A percentile compares a stretch with the other conserved stretches of the same genome.
These are phyloP conservation scores for Eremothecium coryli DNA, from an alignment of 1,139 yeast genomes.

Conservation along the genomic window DNA sequence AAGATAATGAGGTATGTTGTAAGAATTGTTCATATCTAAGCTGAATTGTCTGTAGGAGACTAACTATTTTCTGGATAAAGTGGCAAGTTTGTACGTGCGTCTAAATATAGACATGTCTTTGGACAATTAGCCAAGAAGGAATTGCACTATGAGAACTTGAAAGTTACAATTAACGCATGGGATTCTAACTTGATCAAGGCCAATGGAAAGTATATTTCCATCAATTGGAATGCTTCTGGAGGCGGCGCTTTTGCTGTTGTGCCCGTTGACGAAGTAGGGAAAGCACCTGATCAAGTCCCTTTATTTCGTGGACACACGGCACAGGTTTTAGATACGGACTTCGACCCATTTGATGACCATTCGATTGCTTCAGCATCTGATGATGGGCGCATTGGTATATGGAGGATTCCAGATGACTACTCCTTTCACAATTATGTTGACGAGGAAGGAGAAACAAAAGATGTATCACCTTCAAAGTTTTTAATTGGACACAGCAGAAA, in stretches of 20 bases:
- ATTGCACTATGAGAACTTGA: constrained; percentile 77
- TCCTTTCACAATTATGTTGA: constrained; percentile 55
- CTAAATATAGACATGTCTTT: constrained; percentile 90
- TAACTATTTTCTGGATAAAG: too few species aligned
- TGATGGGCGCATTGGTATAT: constrained; percentile 78
- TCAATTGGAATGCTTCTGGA: constrained; percentile 91
- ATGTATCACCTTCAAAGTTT: constrained; percentile 58
- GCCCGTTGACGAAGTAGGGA: constrained; percentile 81
- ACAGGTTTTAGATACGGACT: constrained; percentile 87
- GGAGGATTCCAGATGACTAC: constrained; percentile 79
- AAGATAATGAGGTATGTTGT: neutral
- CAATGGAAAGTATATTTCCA: constrained; percentile 77
- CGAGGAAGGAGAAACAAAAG: constrained; percentile 56
- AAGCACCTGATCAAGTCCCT: constrained; percentile 87
- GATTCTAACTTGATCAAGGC: constrained; percentile 81
- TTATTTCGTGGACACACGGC: constrained; percentile 94
- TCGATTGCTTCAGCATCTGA: constrained; percentile 81
- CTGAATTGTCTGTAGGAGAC: too few species aligned
- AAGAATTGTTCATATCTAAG: too few species aligned
- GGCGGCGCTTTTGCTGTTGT: constrained; percentile 96
- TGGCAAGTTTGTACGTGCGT: constrained; percentile 91
- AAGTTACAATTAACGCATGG: constrained; percentile 86
- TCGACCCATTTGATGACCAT: constrained; percentile 72
- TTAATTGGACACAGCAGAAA: constrained; percentile 84
- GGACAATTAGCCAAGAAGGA: constrained; percentile 90